Conservation (phyloP, 495 filamentous ascomycete species). For the Neurospora sp. region DNA sequence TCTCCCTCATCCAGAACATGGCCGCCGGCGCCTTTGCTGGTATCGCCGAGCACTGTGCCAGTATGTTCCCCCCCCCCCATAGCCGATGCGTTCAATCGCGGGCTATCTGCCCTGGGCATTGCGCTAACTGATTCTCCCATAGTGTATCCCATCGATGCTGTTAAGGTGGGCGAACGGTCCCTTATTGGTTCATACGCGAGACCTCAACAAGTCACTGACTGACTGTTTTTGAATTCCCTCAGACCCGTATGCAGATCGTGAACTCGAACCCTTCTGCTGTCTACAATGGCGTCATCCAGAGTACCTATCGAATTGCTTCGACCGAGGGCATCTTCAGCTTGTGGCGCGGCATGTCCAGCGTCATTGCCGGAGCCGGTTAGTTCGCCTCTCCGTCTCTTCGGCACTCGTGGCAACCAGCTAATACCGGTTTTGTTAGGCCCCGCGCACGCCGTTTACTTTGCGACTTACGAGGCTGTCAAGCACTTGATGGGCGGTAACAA, state of each 20-base stretch:
- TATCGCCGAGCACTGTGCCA: slow-evolving; percentile 50
- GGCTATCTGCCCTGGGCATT: background rate
- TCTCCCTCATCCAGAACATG: slow-evolving; percentile 65
- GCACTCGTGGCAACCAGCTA: slow-evolving; percentile 7
- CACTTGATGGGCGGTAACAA: slow-evolving; percentile 89
- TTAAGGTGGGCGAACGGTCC: slow-evolving; percentile 62
- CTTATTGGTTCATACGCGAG: background rate
- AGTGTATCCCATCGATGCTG: slow-evolving; percentile 98
- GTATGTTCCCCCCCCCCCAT: slow-evolving; percentile 44
- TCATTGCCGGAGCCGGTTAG: slow-evolving; percentile 88
- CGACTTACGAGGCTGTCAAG: slow-evolving; percentile 95
- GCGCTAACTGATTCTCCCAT: slow-evolving; percentile 47
- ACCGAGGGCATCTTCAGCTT: slow-evolving; percentile 82
- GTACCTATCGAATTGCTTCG: slow-evolving; percentile 79
- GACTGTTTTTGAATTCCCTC: slow-evolving; percentile 13
- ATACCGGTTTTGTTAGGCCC: slow-evolving; percentile 51
- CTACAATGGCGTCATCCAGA: slow-evolving; percentile 86
- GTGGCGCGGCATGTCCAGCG: slow-evolving; percentile 95
- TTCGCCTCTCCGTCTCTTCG: slow-evolving; percentile 1
- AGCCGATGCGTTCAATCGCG: background rate
- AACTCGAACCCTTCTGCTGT: slow-evolving; percentile 75
- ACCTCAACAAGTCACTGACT: slow-evolving; percentile 7
- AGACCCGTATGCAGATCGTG: slow-evolving; percentile 98
- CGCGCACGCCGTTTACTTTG: slow-evolving; percentile 96
- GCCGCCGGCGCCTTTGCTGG: slow-evolving; percentile 91